Percentiles rank a stretch among this genome's conserved stretches.
These are phyloP conservation scores for Pseudocercospora musae DNA, from an alignment of 2,329 filamentous ascomycete species.

Conservation along the genomic window DNA sequence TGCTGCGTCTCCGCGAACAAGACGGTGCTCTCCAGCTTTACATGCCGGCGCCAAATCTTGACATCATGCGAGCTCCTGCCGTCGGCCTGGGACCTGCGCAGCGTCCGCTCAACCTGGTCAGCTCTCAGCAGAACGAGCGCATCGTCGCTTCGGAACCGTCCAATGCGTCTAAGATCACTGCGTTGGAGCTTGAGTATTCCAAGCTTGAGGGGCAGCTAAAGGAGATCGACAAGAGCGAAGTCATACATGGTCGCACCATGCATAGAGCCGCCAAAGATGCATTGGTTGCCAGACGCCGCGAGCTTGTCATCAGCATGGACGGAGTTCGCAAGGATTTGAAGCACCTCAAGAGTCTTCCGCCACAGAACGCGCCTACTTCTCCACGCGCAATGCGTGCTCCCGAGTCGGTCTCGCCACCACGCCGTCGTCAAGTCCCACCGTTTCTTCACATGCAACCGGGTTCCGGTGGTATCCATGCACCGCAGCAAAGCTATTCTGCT, in stretches of 20 bases:
- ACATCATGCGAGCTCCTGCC: constrained; percentile 16
- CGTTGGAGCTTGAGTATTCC: constrained; percentile 36
- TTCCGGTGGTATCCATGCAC: background rate
- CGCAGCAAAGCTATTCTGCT: background rate
- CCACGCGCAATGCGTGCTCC: constrained; percentile 23
- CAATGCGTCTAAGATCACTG: constrained; percentile 32
- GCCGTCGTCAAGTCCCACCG: constrained; percentile 21
- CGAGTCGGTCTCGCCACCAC: constrained; percentile 25
- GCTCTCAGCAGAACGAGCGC: background rate
- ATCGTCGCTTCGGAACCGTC: constrained; percentile 25
- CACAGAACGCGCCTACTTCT: constrained; percentile 24
- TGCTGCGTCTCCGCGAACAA: constrained; percentile 34
- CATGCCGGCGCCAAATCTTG: constrained; percentile 38
- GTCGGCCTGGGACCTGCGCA: background rate
- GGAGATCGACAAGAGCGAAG: constrained; percentile 39
- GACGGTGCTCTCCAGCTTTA: constrained; percentile 36
- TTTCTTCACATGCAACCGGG: constrained; percentile 22
- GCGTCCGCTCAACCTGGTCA: background rate
- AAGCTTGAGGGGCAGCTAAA: constrained; percentile 37
- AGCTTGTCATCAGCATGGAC: constrained; percentile 35
- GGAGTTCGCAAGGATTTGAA: constrained; percentile 36
- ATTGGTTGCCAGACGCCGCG: constrained; percentile 34
- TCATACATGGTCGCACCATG: constrained; percentile 36
- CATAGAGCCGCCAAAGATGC: constrained; percentile 30
- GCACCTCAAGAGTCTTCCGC: constrained; percentile 29